Base-by-base conservation (phyloP, 2,329 filamentous ascomycete genomes). In the Stachybotrys chartarum region DNA sequence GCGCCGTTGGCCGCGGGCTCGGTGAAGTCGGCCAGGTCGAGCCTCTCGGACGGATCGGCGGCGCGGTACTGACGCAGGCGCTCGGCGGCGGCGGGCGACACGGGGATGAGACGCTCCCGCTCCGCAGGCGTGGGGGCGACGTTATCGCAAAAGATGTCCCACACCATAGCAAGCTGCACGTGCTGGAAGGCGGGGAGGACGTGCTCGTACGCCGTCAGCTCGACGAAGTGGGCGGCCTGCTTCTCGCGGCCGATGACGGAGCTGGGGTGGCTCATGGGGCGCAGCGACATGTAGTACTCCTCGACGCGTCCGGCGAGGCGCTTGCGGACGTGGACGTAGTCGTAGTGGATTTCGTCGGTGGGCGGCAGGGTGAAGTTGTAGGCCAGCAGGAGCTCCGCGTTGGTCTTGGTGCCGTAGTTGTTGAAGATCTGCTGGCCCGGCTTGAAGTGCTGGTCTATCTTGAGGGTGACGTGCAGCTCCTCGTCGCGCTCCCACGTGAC, bases 381-480 rank as follows among this genome's bases (percentile, higher is more conserved):
- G 0, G 79, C 83, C 2, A 87, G 71, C 1, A 87, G 74, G 30
- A 87, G 72, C 70, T 90, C 86, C 56, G 85, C 86, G 63, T 91
- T 91, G 7, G 86, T 88, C 69, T 90, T 88, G 64, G 74, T 68
- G 32, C 87, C 87, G 64, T 91, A 91, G 67, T 89, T 90, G 72
- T 90, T 89, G 63, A 78, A 85, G 30, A 84, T 68, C 60, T 84
- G 81, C 32, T 81, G 68, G 0, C 84, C 83, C 0, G 81, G 70
- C 5, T 59, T 51, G 61, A 85, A 78, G 1, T 61, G 57, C 55
- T 74, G 71, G 17, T 64, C 66, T 8, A 76, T 74, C 16, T 68
- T 64, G 10, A 85, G 72, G 8, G 66, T 69, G 57, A 79, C 83
- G 18, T 60, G 50, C 14, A 60, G 60, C 4, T 70, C 64, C 11